phyloP scores from a whole-genome alignment of 257 asterid species.

The Penstemon newberryi region DNA sequence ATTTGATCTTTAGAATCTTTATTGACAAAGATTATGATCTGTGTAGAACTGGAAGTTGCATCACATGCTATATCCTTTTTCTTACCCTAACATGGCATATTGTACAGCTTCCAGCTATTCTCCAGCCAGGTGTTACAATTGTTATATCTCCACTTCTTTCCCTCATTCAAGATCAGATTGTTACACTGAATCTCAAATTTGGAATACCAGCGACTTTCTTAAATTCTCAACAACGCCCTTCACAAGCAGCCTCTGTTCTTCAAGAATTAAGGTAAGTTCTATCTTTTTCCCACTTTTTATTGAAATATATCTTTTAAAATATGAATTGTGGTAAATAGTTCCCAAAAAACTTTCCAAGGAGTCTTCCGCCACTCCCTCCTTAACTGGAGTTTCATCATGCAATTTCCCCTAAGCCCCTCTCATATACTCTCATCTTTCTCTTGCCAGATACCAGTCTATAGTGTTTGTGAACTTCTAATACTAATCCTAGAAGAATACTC shows the following conservation, averaged over 20 bases:
- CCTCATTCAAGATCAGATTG: slow-evolving; percentile 97
- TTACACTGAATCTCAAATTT: slow-evolving; percentile 80
- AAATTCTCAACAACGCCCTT: slow-evolving; percentile 85
- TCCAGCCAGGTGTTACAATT: slow-evolving; percentile 81
- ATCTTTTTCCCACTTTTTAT: slow-evolving; percentile 15
- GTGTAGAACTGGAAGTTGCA: slow-evolving; percentile 9
- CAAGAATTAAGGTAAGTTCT: slow-evolving; percentile 78
- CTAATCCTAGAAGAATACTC: slow-evolving; percentile 9
- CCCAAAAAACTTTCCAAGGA: not conserved
- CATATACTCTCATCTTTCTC: not conserved
- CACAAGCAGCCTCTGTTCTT: slow-evolving; percentile 78
- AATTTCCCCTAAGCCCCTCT: not conserved
- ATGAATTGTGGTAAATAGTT: not conserved
- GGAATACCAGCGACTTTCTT: slow-evolving; percentile 95
- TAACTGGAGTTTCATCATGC: not conserved
- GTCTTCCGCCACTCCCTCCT: not conserved
- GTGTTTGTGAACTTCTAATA: not conserved
- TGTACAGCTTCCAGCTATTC: slow-evolving; percentile 87
- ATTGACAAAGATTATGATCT: not conserved
- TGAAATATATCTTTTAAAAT: not conserved
- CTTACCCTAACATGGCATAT: slow-evolving; percentile 24
- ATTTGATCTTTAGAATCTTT: slow-evolving; percentile 4
- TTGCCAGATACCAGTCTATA: not conserved
- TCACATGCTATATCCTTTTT: slow-evolving; percentile 18
- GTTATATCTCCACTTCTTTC: slow-evolving; percentile 97